Evolutionary conservation across 192 early-diverging fungal genomes (phyloP), one percentile per base, ranked within the genome.

Genomic region (Backusella psychrophila): DNA sequence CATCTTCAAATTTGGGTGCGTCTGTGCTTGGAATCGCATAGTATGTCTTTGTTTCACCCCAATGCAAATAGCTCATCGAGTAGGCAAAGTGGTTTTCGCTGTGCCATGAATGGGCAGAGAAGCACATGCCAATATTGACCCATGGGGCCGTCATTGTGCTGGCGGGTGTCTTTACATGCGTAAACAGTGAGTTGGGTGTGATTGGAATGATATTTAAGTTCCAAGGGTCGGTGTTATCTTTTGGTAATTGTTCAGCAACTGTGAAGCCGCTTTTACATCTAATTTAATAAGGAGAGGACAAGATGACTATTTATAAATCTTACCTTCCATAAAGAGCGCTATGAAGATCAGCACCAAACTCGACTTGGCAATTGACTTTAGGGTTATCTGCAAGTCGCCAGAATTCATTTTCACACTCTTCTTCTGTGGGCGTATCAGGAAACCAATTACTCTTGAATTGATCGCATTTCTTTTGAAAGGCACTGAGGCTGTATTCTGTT

Each of bases 1-100:
- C 87, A 0, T 89, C 88, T 74, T 99, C 97, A 75, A 99, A 98
- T 74, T 86, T 86, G 53, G 82, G 83, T 0, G 96, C 94, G 70
- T 92, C 87, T 11, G 87, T 82, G 0, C 92, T 92, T 1, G 97
- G 96, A 34, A 99, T 92, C 12, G 95, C 95, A 78, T 99, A 99
- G 96, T 96, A 99, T 0, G 96, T 99, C 85, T 99, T 99, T 49
- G 96, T 95, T 75, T 96, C 96, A 11, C 97, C 97, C 90, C 89
- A 93, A 78, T 98, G 96, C 86, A 92, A 90, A 84, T 99, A 99
- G 84, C 98, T 99, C 86, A 97, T 91, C 15, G 95, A 96, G 76
- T 97, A 98, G 4, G 95, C 96, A 82, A 93, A 97, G 80, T 98
- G 96, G 81, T 99, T 96, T 82, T 99, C 97, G 53, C 93, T 94